Evolutionary conservation across 2,329 filamentous ascomycete genomes (phyloP).

Genomic region (Botrytis tulipae): DNA sequence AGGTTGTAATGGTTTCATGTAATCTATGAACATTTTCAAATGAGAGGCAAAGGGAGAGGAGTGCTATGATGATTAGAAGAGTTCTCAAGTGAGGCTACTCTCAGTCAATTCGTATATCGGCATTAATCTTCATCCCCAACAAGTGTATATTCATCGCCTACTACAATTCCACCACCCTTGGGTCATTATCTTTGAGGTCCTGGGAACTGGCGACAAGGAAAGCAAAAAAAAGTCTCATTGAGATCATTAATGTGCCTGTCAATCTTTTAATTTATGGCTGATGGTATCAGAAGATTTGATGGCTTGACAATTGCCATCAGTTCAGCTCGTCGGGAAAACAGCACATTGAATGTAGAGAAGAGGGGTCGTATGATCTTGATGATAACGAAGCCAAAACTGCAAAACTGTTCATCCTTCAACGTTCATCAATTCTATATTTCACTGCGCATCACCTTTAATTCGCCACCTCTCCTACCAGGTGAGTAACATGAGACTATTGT

Average conservation of each 20-base stretch:
- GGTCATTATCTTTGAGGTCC: neutral
- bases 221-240: neutral
- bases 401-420: neutral
- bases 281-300: no score
- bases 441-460: neutral
- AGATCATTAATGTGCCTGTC: neutral
- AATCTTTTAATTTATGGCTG: neutral
- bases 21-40: neutral
- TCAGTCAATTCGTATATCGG: no score
- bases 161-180: neutral
- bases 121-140: neutral
- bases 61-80: neutral
- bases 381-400: neutral
- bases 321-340: neutral
- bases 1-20: neutral
- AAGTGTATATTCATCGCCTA: neutral
- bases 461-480: neutral
- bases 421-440: neutral
- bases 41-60: neutral
- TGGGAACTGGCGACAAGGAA: neutral
- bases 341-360: neutral
- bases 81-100: neutral
- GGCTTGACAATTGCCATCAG: neutral
- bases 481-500: neutral
- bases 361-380: neutral